Percentiles rank a stretch among this genome's conserved stretches.
Evolutionary conservation across 306 rosid species (phyloP).

Genomic region (Clitoria ternatea): DNA sequence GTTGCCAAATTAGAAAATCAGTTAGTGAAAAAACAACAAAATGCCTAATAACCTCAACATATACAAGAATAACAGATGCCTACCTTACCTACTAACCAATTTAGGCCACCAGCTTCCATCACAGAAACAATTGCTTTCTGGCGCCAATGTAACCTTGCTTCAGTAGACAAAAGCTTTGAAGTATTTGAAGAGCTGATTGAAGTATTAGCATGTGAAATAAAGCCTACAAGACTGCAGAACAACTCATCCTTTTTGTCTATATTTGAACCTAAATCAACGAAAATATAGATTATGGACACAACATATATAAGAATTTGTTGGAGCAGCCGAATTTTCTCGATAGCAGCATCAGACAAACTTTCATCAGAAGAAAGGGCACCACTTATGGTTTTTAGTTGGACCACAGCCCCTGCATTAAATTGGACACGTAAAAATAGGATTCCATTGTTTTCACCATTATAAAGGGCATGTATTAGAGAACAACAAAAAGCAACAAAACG

Average conservation of each 20-base stretch:
- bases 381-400: conserved; percentile 85
- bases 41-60: conserved; percentile 55
- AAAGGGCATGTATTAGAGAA: not conserved
- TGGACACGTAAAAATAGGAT: conserved; percentile 31
- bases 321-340: conserved; percentile 64
- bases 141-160: conserved; percentile 72
- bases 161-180: conserved; percentile 55
- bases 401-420: conserved; percentile 74
- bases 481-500: not conserved
- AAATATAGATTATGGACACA: conserved; percentile 64
- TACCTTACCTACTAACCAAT: conserved; percentile 99
- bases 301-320: conserved; percentile 73
- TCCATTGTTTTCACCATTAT: not conserved
- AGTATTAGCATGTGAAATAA: conserved; percentile 38
- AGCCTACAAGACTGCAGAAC: conserved; percentile 44
- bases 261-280: conserved; percentile 70
- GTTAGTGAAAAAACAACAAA: not conserved
- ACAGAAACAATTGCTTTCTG: conserved; percentile 87
- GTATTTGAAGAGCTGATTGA: conserved; percentile 46
- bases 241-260: conserved; percentile 47
- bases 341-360: conserved; percentile 47
- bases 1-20: conserved; percentile 5
- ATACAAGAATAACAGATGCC: conserved; percentile 43
- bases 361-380: conserved; percentile 67
- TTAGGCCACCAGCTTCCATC: conserved; percentile 99